Evolutionary conservation across 1,284 basidiomycete species (phyloP), one percentile per base, ranked within the genome.

Genomic region (Grifola frondosa): DNA sequence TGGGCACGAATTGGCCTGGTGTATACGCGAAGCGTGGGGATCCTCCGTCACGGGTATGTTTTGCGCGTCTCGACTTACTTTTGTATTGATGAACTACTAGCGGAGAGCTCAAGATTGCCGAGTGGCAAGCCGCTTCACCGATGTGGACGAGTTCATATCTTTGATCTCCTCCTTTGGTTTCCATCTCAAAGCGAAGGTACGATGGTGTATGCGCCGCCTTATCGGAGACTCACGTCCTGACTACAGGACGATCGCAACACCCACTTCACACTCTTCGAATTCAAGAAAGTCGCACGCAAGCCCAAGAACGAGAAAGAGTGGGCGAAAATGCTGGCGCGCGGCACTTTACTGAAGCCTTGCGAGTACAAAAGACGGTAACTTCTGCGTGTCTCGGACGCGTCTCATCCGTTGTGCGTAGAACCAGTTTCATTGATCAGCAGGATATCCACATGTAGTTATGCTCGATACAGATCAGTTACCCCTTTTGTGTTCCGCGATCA

Each of bases 1-100:
- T 99, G 97, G 91, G 92, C 26, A 91, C 86, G 9, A 97, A 99
- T 63, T 99, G 97, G 97, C 78, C 92, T 12, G 78, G 77, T 94
- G 92, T 62, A 77, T 98, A 26, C 75, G 88, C 23, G 96, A 99
- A 65, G 89, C 90, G 3, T 89, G 89, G 77, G 97, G 46, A 80
- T 99, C 23, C 70, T 99, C 30, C 86, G 84, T 60, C 66, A 75
- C 11, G 81, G 80, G 93, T 95, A 58, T 60, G 87, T 74, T 35
- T n/a, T n/a, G n/a, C n/a, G n/a, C n/a, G 1, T 34, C 16, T 36
- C 8, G 17, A 12, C 9, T 36, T 3, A 29, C 13, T 15, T 41
- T 12, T 16, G 6, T 12, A 25, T 9, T 39, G 15, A 12, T 28
- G 2, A 17, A 33, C 40, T 23, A 38, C 23, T 53, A 96, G 92